Evolutionary conservation across 169 alveolate species (phyloP).

Genomic region (Plasmodium reichenowi): DNA sequence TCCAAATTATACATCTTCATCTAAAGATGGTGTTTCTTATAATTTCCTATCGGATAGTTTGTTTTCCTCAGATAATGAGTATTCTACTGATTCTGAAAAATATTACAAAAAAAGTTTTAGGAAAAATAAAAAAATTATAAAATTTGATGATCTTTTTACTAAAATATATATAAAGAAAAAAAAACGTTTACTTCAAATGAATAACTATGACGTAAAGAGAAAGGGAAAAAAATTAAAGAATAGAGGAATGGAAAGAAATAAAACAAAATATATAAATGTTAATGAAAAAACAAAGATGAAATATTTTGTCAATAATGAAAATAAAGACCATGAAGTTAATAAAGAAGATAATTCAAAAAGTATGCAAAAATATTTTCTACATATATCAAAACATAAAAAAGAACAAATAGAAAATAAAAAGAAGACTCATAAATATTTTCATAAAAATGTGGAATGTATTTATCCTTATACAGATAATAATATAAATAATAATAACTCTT

Average conservation of each 20-base stretch:
- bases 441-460: no score
- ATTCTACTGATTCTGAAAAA: conserved; percentile 34
- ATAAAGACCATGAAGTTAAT: no score
- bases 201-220: neutral
- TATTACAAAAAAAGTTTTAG: conserved; percentile 6
- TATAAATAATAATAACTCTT: no score
- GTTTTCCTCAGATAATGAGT: conserved; percentile 15
- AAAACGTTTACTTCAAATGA: conserved; percentile 12
- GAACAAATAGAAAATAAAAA: no score
- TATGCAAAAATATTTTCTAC: no score
- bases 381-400: no score
- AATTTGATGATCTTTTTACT: conserved; percentile 61
- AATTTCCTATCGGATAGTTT: conserved; percentile 32
- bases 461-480: no score
- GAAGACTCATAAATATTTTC: no score
- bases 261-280: neutral
- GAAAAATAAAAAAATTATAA: conserved; percentile 27
- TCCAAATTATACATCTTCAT: neutral
- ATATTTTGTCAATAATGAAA: conserved; percentile 10
- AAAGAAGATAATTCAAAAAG: no score
- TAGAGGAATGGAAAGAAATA: neutral
- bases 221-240: conserved; percentile 9
- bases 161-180: conserved; percentile 73
- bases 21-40: conserved; percentile 22
- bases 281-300: neutral